phyloP scores from a whole-genome alignment of 2,329 filamentous ascomycete species.

The Teratosphaeria destructans region DNA sequence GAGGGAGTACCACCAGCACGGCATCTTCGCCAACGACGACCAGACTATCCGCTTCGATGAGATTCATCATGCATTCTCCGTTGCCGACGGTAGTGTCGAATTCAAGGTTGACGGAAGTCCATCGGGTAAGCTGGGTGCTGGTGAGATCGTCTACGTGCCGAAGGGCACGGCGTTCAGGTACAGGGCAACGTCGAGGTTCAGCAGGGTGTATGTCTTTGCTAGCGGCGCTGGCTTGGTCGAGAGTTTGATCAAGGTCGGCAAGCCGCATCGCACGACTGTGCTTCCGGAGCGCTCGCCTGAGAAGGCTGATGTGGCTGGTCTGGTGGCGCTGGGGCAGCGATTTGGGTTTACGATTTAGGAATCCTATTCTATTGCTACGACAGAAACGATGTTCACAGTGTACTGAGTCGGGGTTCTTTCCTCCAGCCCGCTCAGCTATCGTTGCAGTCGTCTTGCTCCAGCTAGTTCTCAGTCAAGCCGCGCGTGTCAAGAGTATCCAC shows the following conservation, averaged over 20 bases:
- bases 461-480: too few relatives aligned
- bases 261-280: constrained; percentile 10
- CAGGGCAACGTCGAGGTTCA: constrained; percentile 37
- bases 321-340: background rate
- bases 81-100: constrained; percentile 37
- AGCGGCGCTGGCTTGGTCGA: constrained; percentile 41
- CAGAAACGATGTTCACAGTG: background rate
- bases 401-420: too few relatives aligned
- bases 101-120: constrained; percentile 30
- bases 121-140: constrained; percentile 32
- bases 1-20: constrained; percentile 24
- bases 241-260: constrained; percentile 28
- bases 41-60: constrained; percentile 33
- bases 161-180: constrained; percentile 38
- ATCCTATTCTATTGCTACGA: background rate
- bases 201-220: constrained; percentile 39
- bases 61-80: constrained; percentile 44
- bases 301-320: background rate
- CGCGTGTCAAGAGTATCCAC: too few relatives aligned
- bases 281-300: constrained; percentile 12
- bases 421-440: too few relatives aligned
- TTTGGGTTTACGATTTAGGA: background rate
- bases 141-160: constrained; percentile 41
- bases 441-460: too few relatives aligned
- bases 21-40: constrained; percentile 21